Evolutionary conservation across 2,329 filamentous ascomycete genomes (phyloP).

Genomic region (Arthrobotrys megalospora): DNA sequence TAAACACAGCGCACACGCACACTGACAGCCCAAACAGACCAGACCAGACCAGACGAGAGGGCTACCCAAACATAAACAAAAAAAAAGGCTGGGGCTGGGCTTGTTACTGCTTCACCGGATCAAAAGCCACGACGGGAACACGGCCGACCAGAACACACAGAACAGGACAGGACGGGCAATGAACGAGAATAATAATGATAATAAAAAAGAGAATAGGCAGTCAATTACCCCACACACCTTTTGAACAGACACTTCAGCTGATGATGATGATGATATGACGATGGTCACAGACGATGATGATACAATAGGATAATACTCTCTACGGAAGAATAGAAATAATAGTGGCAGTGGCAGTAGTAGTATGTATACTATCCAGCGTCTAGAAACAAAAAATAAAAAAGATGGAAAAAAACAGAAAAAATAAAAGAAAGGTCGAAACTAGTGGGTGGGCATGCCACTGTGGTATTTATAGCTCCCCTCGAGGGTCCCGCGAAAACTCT

Average conservation of each 20-base stretch:
- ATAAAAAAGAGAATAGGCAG: too few relatives aligned
- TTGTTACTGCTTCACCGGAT: background rate
- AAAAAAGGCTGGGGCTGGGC: slow-evolving; percentile 53
- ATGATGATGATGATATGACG: background rate
- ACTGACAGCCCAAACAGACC: too few relatives aligned
- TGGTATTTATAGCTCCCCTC: slow-evolving; percentile 51
- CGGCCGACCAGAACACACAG: background rate
- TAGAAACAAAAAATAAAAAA: slow-evolving; percentile 25
- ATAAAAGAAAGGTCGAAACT: slow-evolving; percentile 26
- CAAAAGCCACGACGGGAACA: background rate
- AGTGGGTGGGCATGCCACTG: slow-evolving; percentile 49
- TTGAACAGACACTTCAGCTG: too few relatives aligned
- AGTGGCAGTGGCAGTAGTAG: too few relatives aligned
- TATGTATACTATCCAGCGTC: slow-evolving; percentile 3
- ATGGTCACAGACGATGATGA: background rate
- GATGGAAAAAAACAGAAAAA: slow-evolving; percentile 10
- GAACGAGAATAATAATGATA: too few relatives aligned
- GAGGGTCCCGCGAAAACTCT: slow-evolving; percentile 18
- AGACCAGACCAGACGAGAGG: background rate
- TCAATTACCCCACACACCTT: too few relatives aligned
- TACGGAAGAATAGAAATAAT: background rate
- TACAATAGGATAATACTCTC: background rate
- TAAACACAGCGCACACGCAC: too few relatives aligned
- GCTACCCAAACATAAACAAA: slow-evolving; percentile 26
- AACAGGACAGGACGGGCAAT: background rate